These are phyloP conservation scores for Termitomyces sp. DNA, from an alignment of 768 basidiomycete genomes.

Conservation along the genomic window DNA sequence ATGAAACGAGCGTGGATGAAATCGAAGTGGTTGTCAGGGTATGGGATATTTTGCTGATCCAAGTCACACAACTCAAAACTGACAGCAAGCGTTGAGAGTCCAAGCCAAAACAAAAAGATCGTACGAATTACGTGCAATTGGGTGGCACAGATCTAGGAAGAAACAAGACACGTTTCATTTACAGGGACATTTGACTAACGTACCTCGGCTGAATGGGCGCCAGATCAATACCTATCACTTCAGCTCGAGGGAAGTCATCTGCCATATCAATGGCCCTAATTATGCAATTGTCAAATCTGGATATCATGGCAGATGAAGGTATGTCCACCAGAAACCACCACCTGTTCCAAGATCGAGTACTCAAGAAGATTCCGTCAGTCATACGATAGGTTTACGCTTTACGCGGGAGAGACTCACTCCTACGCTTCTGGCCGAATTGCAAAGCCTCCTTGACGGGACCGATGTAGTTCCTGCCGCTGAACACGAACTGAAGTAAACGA, in stretches of 20 bases:
- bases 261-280: constrained; percentile 70
- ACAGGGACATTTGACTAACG: neutral
- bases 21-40: constrained; percentile 60
- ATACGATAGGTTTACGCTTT: neutral
- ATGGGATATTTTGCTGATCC: constrained; percentile 57
- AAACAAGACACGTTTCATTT: neutral
- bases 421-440: constrained; percentile 38
- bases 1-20: constrained; percentile 68
- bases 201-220: constrained; percentile 69
- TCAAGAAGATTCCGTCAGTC: neutral
- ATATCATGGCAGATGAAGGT: neutral
- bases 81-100: neutral
- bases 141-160: neutral
- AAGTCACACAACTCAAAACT: constrained; percentile 75
- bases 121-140: neutral
- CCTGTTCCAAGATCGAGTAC: neutral
- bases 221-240: constrained; percentile 68
- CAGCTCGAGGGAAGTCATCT: constrained; percentile 63
- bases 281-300: neutral
- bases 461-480: constrained; percentile 59
- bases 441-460: constrained; percentile 61
- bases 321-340: neutral
- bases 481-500: constrained; percentile 63
- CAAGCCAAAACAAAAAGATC: neutral
- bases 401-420: neutral